phyloP scores from a whole-genome alignment of 768 basidiomycete genomes.

The Dacryopinax primogenitus region DNA sequence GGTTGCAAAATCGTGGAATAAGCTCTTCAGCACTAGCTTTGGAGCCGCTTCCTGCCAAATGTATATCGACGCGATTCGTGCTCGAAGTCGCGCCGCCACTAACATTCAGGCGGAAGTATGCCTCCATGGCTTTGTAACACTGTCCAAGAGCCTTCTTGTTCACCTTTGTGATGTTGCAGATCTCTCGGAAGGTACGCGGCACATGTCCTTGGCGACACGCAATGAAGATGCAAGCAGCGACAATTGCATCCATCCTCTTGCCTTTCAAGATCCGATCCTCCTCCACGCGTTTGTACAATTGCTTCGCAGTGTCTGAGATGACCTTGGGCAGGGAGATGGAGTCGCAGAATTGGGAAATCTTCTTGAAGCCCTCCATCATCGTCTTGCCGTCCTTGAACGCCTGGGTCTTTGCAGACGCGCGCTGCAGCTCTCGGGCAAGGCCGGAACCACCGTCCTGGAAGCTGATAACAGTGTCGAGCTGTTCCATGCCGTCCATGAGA shows the following conservation, averaged over 20 bases:
- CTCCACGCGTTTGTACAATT: slow-evolving; percentile 92
- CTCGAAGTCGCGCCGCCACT: slow-evolving; percentile 49
- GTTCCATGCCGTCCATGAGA: slow-evolving; percentile 84
- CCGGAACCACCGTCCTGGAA: slow-evolving; percentile 93
- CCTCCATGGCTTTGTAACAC: slow-evolving; percentile 79
- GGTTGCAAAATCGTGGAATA: slow-evolving; percentile 86
- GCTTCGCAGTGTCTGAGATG: slow-evolving; percentile 91
- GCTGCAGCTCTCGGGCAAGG: slow-evolving; percentile 79
- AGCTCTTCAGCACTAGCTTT: slow-evolving; percentile 49
- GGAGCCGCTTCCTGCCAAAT: slow-evolving; percentile 8
- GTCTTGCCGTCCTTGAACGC: slow-evolving; percentile 68
- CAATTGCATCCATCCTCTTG: slow-evolving; percentile 83
- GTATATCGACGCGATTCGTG: background rate
- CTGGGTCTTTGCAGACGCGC: slow-evolving; percentile 69
- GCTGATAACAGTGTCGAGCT: slow-evolving; percentile 87
- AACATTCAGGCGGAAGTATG: slow-evolving; percentile 60
- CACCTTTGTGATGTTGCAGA: slow-evolving; percentile 83
- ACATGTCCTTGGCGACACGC: slow-evolving; percentile 91
- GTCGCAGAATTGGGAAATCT: slow-evolving; percentile 90
- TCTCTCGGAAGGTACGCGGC: slow-evolving; percentile 91
- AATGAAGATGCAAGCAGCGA: slow-evolving; percentile 96
- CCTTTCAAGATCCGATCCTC: slow-evolving; percentile 87
- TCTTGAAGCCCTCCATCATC: slow-evolving; percentile 75
- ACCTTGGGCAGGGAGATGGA: slow-evolving; percentile 87
- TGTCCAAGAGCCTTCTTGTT: slow-evolving; percentile 92